Percentiles rank a stretch among this genome's conserved stretches.
phyloP scores from a whole-genome alignment of 192 early-diverging fungal genomes.

The Coemansia biformis region DNA sequence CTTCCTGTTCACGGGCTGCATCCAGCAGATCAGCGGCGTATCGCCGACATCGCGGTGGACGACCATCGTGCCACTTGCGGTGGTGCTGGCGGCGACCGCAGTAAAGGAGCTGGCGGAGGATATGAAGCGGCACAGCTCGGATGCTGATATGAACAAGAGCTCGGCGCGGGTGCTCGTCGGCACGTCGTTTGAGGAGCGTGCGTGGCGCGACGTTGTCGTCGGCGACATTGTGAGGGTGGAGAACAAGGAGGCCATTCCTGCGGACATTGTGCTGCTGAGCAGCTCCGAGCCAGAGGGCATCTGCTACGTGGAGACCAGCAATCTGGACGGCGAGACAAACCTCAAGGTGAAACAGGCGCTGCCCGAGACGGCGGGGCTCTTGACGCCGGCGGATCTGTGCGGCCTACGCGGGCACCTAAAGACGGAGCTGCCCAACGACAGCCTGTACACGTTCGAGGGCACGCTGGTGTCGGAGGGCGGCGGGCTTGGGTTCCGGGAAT shows the following conservation, averaged over 20 bases:
- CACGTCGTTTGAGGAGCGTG: slow-evolving; percentile 64
- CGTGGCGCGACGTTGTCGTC: slow-evolving; percentile 71
- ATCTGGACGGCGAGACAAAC: slow-evolving; percentile 97
- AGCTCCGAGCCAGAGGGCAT: slow-evolving; percentile 92
- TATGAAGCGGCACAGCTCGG: slow-evolving; percentile 69
- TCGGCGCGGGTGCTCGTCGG: slow-evolving; percentile 57
- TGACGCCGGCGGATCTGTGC: slow-evolving; percentile 66
- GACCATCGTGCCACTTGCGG: slow-evolving; percentile 74
- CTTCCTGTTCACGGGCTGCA: slow-evolving; percentile 94
- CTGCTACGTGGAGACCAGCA: slow-evolving; percentile 97
- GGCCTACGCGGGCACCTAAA: slow-evolving; percentile 66
- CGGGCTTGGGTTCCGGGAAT: slow-evolving; percentile 53
- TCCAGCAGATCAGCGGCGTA: slow-evolving; percentile 94
- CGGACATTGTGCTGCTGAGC: slow-evolving; percentile 86
- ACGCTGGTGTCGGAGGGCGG: slow-evolving; percentile 48
- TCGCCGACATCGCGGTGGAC: slow-evolving; percentile 89
- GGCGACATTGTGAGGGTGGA: slow-evolving; percentile 92
- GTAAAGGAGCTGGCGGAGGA: slow-evolving; percentile 95
- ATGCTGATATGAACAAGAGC: slow-evolving; percentile 68
- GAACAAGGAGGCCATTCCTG: slow-evolving; percentile 83
- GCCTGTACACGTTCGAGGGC: slow-evolving; percentile 94
- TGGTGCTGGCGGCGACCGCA: slow-evolving; percentile 85
- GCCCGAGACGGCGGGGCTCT: slow-evolving; percentile 71
- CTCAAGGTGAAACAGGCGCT: slow-evolving; percentile 94
- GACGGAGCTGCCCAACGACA: slow-evolving; percentile 93